Evolutionary conservation across 352 stramenopile genomes (phyloP).

Genomic region (Globisporangium barbulae): DNA sequence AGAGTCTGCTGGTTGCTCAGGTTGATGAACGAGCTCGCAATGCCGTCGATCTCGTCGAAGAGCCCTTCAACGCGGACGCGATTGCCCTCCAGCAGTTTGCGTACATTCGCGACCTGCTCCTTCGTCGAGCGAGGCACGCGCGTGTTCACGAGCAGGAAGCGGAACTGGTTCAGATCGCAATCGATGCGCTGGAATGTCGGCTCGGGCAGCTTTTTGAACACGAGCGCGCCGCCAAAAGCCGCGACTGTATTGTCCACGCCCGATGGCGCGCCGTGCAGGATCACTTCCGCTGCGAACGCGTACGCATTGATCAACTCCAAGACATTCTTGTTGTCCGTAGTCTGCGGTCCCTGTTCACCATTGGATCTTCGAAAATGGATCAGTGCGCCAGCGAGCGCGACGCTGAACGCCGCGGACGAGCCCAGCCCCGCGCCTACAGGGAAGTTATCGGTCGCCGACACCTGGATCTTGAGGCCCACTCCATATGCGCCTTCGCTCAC

Average conservation of each 20-base stretch:
- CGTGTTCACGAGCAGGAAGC: conserved; percentile 91
- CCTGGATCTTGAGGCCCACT: conserved; percentile 38
- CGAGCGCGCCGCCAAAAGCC: conserved; percentile 81
- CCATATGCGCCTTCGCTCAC: conserved; percentile 18
- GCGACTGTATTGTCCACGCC: conserved; percentile 92
- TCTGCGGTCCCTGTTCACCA: too few relatives aligned
- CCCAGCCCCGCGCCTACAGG: conserved; percentile 89
- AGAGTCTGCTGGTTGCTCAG: conserved; percentile 34
- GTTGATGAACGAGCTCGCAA: conserved; percentile 63
- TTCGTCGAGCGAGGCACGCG: conserved; percentile 87
- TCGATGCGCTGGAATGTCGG: conserved; percentile 43
- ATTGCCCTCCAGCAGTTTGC: conserved; percentile 55
- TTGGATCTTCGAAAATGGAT: conserved; percentile 23
- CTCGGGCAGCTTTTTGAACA: conserved; percentile 61
- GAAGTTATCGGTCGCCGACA: conserved; percentile 43
- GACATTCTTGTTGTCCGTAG: too few relatives aligned
- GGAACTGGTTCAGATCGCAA: conserved; percentile 61
- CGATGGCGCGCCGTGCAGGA: conserved; percentile 89
- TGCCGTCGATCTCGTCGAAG: conserved; percentile 79
- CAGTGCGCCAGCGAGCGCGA: conserved; percentile 74
- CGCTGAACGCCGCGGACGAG: conserved; percentile 88
- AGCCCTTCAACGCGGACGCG: conserved; percentile 33
- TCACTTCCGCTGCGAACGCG: conserved; percentile 84
- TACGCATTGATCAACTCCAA: conserved; percentile 78
- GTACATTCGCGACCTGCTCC: conserved; percentile 77